Evolutionary conservation across 139 green algal species (phyloP), one percentile per base, ranked within the genome.

Genomic region (Chara braunii): DNA sequence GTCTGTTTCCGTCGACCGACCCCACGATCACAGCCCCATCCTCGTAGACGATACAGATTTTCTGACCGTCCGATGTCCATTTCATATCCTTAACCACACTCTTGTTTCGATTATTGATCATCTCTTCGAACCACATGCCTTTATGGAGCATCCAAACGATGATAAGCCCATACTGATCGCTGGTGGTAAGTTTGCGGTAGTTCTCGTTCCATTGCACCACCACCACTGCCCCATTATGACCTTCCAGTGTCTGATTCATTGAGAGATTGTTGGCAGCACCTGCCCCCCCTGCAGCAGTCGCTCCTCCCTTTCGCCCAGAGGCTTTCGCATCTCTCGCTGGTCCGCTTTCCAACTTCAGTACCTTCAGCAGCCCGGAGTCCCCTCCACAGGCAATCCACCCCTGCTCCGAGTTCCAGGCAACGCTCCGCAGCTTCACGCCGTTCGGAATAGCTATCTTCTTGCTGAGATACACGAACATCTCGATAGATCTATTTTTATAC

Each of bases 401-500:
- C 43, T 77, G 64, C 23, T 85, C 80, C 1, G 51, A 71, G 57
- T 88, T 89, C 87, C 87, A 94, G 0, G 80, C 80, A 22, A 90
- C 51, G 35, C 85, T 90, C 24, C 72, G 57, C 1, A 90, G 79
- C 58, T 75, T 72, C 1, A 84, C 76, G 12, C 74, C 78, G 60
- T 86, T 86, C 2, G 85, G 85, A 14, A 94, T 89, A 44, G 80
- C 86, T 65, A 94, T 88, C 73, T 94, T 94, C 74, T 94, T 94
- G 73, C 84, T 90, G 22, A 83, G 43, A 45, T 83, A 83, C 8
- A 80, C 73, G 51, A 83, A 80, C 77, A 81, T 83, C n/a, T n/a
- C n/a, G n/a, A n/a, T n/a, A n/a, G n/a, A n/a, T n/a, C n/a, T n/a
- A n/a, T n/a, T n/a, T 23, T 30, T 68, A n/a, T n/a, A n/a, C n/a